Evolutionary conservation across 495 filamentous ascomycete genomes (phyloP).

Genomic region (Aspergillus cristatus): DNA sequence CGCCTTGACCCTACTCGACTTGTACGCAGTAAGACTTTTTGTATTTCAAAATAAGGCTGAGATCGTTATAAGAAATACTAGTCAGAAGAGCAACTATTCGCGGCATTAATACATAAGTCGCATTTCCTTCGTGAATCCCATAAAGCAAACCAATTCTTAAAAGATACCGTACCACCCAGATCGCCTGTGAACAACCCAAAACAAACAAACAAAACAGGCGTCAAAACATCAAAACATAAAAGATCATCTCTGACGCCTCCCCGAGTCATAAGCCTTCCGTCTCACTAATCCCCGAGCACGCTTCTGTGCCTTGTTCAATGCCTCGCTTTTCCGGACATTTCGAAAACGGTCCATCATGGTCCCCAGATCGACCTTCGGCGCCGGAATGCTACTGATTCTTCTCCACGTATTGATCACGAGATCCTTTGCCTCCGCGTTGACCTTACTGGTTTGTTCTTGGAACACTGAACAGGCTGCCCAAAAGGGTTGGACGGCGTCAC

Average conservation of each 20-base stretch:
- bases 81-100: not conserved
- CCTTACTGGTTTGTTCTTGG: constrained; percentile 18
- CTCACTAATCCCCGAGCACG: constrained; percentile 26
- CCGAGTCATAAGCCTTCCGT: constrained; percentile 10
- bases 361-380: constrained; percentile 17
- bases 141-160: no score
- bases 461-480: constrained; percentile 22
- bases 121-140: not conserved
- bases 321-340: constrained; percentile 18
- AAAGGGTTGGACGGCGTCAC: constrained; percentile 27
- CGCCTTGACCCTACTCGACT: constrained; percentile 1
- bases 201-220: not conserved
- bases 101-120: constrained; percentile 3
- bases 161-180: no score
- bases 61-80: no score
- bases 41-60: not conserved
- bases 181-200: constrained; percentile 1
- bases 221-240: not conserved
- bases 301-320: constrained; percentile 31
- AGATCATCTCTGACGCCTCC: not conserved
- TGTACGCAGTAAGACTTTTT: no score
- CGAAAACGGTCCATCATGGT: constrained; percentile 25
- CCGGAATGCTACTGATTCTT: constrained; percentile 15
- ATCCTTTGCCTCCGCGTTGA: constrained; percentile 22
- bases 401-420: constrained; percentile 23